A percentile compares a stretch with the other conserved stretches of the same genome.
Evolutionary conservation across 495 filamentous ascomycete species (phyloP).

Genomic region (Aspergillus coremiiformis): DNA sequence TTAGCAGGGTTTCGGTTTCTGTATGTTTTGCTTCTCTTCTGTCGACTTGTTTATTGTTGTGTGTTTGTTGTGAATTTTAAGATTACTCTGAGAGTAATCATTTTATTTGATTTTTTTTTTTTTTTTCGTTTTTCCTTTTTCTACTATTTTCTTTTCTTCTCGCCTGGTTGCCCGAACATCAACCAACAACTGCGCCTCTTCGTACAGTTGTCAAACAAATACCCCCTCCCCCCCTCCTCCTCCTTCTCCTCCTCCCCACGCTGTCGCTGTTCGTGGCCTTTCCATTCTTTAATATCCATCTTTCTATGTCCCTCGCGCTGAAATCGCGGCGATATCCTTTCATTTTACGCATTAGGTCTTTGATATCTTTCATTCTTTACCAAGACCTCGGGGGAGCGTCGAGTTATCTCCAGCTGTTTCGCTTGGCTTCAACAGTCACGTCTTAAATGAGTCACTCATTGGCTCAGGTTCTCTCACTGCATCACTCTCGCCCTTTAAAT

Average conservation of each 20-base stretch:
- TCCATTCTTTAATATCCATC: conserved; percentile 11
- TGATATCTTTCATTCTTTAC: neutral
- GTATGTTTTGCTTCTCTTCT: conserved; percentile 12
- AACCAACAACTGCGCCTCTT: conserved; percentile 6
- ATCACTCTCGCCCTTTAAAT: neutral
- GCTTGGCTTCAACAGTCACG: conserved; percentile 1
- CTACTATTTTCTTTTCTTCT: neutral
- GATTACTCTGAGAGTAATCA: conserved; percentile 32
- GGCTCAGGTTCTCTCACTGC: neutral
- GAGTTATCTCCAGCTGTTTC: neutral
- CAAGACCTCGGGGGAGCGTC: conserved; percentile 3
- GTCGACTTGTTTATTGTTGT: conserved; percentile 10
- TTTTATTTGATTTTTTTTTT: conserved; percentile 13
- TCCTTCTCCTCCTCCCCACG: no score
- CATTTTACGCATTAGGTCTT: neutral
- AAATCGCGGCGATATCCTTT: conserved; percentile 5
- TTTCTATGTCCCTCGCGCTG: conserved; percentile 6
- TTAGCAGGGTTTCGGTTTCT: conserved; percentile 7
- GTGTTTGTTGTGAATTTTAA: conserved; percentile 13
- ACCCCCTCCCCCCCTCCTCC: no score
- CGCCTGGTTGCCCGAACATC: conserved; percentile 10
- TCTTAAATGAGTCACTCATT: conserved; percentile 7
- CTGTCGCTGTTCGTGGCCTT: conserved; percentile 21
- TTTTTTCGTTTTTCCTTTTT: neutral
- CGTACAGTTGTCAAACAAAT: neutral